Base-by-base conservation (phyloP, 495 filamentous ascomycete species). In the Aspergillus avenaceus region DNA sequence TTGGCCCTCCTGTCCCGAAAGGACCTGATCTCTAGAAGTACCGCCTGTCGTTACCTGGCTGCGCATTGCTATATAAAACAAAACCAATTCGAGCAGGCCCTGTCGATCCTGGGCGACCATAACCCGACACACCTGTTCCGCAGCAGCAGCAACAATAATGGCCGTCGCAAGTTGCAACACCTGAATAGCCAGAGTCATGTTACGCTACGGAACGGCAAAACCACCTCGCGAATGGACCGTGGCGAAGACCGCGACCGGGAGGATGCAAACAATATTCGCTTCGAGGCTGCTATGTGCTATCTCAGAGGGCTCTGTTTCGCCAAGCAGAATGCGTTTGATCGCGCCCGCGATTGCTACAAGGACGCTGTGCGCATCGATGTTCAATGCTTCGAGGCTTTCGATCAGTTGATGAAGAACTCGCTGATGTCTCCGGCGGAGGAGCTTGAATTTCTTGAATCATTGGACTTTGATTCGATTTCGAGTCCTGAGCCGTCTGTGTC, bases 341-440 rank as follows among this genome's bases (percentile, higher is more conserved):
- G 91, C 22, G 93, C 93, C 28, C 96, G 96, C 59, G 91, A 97
- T 60, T 97, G 95, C 70, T 99, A 97, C 76, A 97, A 96, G 71
- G 88, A 95, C 58, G 93, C 93, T 6, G 88, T 97, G 34, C 79
- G 88, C 41, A 97, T 99, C 60, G 95, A 99, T 64, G 91, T 97
- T 5, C 91, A 97, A 64, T 99, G 93, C 66, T 97, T 95, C 61
- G 93, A 99, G 64, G 93, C 93, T 3, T 97, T 97, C 60, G 91
- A 96, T 50, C 90, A 96, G 66, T 78, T 99, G 42, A 96, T 97
- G 86, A 91, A 91, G 73, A 97, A 97, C 67, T 87, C 85, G 16
- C 80, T 97, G 22, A 95, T 99, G 89, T 91, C 91, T n/a, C 92
- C 95, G 2, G 85, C 91, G 31, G 95, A 99, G 66, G 93, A 99